Evolutionary conservation across 108 stramenopile species (phyloP).

Genomic region (Cyclotella distinguenda): DNA sequence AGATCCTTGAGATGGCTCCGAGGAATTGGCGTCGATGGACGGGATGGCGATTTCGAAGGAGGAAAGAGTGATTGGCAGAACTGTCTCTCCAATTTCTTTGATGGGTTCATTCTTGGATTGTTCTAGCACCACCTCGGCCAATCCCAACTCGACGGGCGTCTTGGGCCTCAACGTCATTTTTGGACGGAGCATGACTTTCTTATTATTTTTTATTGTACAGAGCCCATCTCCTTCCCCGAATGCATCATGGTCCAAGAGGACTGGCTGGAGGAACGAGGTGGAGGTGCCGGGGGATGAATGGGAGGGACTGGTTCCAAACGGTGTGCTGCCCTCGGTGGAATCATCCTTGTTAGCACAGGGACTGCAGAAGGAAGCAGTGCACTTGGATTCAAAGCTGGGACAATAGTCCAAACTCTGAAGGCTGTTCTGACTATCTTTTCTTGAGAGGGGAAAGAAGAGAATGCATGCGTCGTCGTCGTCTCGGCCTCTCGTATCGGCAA

Average conservation of each 20-base stretch:
- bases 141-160: slow-evolving; percentile 2
- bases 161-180: slow-evolving; percentile 17
- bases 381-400: slow-evolving; percentile 6
- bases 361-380: slow-evolving; percentile 7
- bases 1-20: too few species aligned
- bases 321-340: slow-evolving; percentile 1
- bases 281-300: slow-evolving; percentile 4
- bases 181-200: slow-evolving; percentile 21
- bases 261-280: neutral
- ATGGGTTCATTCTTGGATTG: too few species aligned
- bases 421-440: neutral
- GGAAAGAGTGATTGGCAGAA: too few species aligned
- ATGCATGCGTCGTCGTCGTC: slow-evolving; percentile 16
- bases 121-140: too few species aligned
- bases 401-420: neutral
- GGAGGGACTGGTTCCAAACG: neutral
- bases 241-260: neutral
- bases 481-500: slow-evolving; percentile 13
- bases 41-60: too few species aligned
- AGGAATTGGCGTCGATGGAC: too few species aligned
- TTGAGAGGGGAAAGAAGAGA: slow-evolving; percentile 10
- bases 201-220: neutral
- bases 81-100: too few species aligned
- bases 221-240: neutral
- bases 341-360: neutral